Evolutionary conservation across 2,329 filamentous ascomycete genomes (phyloP).

Genomic region (Fusarium avenaceum): DNA sequence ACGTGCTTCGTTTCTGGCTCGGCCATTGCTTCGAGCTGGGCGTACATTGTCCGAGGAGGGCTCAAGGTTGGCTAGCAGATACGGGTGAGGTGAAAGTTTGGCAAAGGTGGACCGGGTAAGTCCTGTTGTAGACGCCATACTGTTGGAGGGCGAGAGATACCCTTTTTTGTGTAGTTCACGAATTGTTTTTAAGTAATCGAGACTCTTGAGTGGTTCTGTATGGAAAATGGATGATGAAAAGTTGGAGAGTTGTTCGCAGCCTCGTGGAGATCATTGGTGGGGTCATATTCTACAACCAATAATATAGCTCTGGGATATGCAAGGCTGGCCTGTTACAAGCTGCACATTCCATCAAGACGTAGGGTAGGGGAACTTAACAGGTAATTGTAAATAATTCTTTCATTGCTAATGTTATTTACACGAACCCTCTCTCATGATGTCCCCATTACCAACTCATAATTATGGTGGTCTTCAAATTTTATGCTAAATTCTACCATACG

Average conservation of each 20-base stretch:
- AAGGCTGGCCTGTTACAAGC: conserved; percentile 35
- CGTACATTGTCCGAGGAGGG: conserved; percentile 62
- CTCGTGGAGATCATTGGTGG: conserved; percentile 38
- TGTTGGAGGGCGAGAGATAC: background rate
- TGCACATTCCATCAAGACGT: background rate
- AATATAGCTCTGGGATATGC: background rate
- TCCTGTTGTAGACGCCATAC: conserved; percentile 55
- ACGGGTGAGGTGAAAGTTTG: conserved; percentile 89
- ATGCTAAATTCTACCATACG: no score
- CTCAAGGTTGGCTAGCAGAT: conserved; percentile 88
- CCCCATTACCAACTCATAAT: background rate
- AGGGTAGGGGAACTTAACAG: conserved; percentile 15
- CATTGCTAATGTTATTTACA: no score
- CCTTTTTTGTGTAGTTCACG: background rate
- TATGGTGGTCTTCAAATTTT: background rate
- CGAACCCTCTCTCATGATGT: background rate
- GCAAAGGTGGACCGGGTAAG: conserved; percentile 80
- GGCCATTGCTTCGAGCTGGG: conserved; percentile 84
- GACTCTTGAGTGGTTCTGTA: background rate
- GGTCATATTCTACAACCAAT: background rate
- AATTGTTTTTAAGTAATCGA: background rate
- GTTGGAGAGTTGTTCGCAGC: conserved; percentile 46
- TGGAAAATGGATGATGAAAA: conserved; percentile 42
- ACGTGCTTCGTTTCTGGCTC: conserved; percentile 77
- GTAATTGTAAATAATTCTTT: no score